These are phyloP conservation scores for Candida germanica DNA, from an alignment of 805 yeast species.

Conservation along the genomic window DNA sequence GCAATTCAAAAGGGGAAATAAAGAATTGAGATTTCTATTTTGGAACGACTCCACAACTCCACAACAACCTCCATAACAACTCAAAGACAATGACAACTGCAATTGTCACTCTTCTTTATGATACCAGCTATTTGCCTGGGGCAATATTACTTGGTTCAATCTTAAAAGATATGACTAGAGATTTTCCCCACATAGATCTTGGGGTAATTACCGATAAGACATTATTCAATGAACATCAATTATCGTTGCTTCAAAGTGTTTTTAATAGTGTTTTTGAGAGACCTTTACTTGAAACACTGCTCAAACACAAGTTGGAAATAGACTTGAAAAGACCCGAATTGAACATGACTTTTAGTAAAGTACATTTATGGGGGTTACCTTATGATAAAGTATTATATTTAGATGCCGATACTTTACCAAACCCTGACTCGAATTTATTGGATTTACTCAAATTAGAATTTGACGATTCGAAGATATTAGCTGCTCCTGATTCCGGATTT, in stretches of 20 bases:
- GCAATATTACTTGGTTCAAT: slow-evolving; percentile 49
- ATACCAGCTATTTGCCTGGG: slow-evolving; percentile 55
- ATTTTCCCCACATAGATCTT: slow-evolving; percentile 13
- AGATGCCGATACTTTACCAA: slow-evolving; percentile 63
- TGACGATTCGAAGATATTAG: slow-evolving; percentile 33
- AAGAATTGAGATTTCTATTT: no score
- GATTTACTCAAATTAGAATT: slow-evolving; percentile 28
- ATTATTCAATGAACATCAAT: slow-evolving; percentile 24
- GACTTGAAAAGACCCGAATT: slow-evolving; percentile 52
- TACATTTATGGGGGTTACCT: slow-evolving; percentile 52
- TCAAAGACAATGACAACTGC: slow-evolving; percentile 40
- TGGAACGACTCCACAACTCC: no score
- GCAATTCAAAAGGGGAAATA: no score
- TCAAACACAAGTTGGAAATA: slow-evolving; percentile 22
- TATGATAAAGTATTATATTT: slow-evolving; percentile 52
- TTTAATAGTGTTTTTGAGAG: slow-evolving; percentile 33
- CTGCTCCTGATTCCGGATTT: slow-evolving; percentile 86
- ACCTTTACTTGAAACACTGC: slow-evolving; percentile 17
- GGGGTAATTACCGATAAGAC: slow-evolving; percentile 34
- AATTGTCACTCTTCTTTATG: slow-evolving; percentile 48
- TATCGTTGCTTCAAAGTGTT: slow-evolving; percentile 20
- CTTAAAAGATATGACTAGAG: slow-evolving; percentile 15
- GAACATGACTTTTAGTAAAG: slow-evolving; percentile 52
- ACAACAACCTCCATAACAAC: no score
- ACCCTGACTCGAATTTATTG: slow-evolving; percentile 17